Conservation (phyloP, 352 stramenopile species). For the Pythium diclinum region DNA sequence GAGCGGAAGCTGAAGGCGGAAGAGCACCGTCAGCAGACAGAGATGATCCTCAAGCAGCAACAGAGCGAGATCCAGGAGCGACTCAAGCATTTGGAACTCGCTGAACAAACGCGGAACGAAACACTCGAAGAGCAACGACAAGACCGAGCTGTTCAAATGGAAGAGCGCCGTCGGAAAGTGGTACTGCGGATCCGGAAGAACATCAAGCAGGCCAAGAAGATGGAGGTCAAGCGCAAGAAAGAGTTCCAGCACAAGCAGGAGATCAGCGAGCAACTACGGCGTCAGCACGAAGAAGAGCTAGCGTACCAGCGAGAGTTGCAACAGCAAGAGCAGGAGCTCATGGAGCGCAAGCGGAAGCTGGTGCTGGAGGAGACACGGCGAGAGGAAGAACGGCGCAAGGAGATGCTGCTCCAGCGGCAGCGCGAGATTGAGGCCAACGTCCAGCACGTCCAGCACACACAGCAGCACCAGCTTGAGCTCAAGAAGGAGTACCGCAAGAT, state of each 20-base stretch:
- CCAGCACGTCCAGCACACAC: constrained; percentile 59
- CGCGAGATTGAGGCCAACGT: constrained; percentile 70
- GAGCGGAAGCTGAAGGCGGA: constrained; percentile 73
- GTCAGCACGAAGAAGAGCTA: constrained; percentile 62
- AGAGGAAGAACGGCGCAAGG: constrained; percentile 79
- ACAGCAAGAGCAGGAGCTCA: constrained; percentile 62
- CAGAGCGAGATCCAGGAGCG: constrained; percentile 63
- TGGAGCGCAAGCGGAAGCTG: constrained; percentile 68
- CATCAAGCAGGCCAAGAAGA: constrained; percentile 53
- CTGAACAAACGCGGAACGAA: constrained; percentile 59
- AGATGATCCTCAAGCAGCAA: constrained; percentile 54
- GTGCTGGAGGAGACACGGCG: constrained; percentile 61
- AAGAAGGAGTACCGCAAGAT: constrained; percentile 84
- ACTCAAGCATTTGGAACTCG: constrained; percentile 56
- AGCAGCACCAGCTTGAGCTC: constrained; percentile 69
- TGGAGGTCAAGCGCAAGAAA: constrained; percentile 60
- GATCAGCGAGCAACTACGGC: constrained; percentile 48
- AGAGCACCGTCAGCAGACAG: constrained; percentile 60
- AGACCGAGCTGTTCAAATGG: constrained; percentile 62
- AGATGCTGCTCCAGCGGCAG: constrained; percentile 59
- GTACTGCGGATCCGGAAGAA: constrained; percentile 67
- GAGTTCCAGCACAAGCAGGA: constrained; percentile 65
- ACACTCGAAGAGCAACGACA: constrained; percentile 73
- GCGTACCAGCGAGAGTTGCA: constrained; percentile 48
- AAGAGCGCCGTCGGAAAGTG: constrained; percentile 56